Conservation (phyloP, 306 rosid species). For the Crataegus laevigata region DNA sequence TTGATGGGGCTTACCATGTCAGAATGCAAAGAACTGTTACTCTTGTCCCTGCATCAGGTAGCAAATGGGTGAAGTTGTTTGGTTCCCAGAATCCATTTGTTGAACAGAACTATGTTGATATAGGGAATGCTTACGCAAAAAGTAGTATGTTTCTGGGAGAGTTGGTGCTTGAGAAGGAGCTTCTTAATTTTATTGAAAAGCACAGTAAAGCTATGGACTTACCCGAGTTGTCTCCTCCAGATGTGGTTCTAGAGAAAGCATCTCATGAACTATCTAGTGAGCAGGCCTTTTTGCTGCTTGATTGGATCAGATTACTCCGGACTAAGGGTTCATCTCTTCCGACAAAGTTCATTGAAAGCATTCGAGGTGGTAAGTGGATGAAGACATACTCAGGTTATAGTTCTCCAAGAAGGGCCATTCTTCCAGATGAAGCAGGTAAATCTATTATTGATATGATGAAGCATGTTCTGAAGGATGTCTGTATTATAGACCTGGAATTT, state of each 20-base stretch:
- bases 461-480: constrained; percentile 7
- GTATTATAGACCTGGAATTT: constrained; percentile 4
- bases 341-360: constrained; percentile 5
- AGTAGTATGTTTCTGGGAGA: constrained; percentile 4
- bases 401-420: constrained; percentile 5
- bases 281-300: not conserved
- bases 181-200: constrained; percentile 9
- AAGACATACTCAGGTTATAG: constrained; percentile 7
- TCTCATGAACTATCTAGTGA: constrained; percentile 6
- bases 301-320: not conserved
- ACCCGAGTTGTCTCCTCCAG: constrained; percentile 12
- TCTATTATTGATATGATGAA: constrained; percentile 3
- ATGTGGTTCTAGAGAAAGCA: not conserved
- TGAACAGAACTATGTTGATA: constrained; percentile 1
- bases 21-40: not conserved
- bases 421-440: constrained; percentile 7
- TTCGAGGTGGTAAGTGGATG: constrained; percentile 15
- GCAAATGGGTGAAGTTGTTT: constrained; percentile 15
- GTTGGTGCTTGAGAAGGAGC: not conserved
- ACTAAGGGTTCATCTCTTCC: not conserved
- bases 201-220: not conserved
- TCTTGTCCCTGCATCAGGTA: constrained; percentile 7
- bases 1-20: constrained; percentile 7
- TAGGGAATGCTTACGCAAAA: not conserved
- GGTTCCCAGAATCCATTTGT: constrained; percentile 5